These are phyloP conservation scores for Dillenia turbinata DNA, from an alignment of 164 flowering plant genomes.

Conservation along the genomic window DNA sequence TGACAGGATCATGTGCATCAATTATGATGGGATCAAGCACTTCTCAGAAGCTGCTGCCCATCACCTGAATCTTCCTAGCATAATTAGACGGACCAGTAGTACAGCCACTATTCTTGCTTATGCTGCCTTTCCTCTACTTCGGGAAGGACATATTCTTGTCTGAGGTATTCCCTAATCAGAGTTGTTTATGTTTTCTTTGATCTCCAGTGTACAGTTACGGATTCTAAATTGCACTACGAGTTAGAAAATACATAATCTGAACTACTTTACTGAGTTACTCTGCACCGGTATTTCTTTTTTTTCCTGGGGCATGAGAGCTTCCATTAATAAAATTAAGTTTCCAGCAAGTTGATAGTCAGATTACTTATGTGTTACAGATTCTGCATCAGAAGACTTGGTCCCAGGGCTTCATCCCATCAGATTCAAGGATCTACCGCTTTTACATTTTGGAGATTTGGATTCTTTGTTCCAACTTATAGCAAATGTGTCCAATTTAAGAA, in stretches of 20 bases:
- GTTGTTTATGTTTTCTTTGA: neutral
- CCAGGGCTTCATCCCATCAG: constrained; percentile 29
- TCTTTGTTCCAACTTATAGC: constrained; percentile 1
- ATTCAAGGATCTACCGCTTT: constrained; percentile 30
- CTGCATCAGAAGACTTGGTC: constrained; percentile 12
- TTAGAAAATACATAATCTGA: neutral
- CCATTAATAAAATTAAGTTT: neutral
- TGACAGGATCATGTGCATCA: constrained; percentile 24
- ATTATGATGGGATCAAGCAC: constrained; percentile 33
- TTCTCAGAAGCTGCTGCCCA: constrained; percentile 30
- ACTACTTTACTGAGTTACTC: too few relatives aligned
- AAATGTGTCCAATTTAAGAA: constrained; percentile 9
- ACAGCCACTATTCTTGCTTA: constrained; percentile 13
- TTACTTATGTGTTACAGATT: constrained; percentile 11
- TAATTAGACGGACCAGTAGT: constrained; percentile 29
- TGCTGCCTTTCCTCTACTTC: constrained; percentile 15
- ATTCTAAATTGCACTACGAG: neutral
- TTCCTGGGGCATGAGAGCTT: neutral
- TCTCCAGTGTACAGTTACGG: neutral
- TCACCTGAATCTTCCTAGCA: constrained; percentile 22
- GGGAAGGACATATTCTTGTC: constrained; percentile 22
- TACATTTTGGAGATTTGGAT: neutral
- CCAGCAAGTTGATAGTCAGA: too few relatives aligned
- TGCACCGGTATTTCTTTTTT: too few relatives aligned
- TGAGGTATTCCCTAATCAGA: constrained; percentile 8